Conservation (phyloP, 2,329 filamentous ascomycete genomes). For the Thelonectria discophora region DNA sequence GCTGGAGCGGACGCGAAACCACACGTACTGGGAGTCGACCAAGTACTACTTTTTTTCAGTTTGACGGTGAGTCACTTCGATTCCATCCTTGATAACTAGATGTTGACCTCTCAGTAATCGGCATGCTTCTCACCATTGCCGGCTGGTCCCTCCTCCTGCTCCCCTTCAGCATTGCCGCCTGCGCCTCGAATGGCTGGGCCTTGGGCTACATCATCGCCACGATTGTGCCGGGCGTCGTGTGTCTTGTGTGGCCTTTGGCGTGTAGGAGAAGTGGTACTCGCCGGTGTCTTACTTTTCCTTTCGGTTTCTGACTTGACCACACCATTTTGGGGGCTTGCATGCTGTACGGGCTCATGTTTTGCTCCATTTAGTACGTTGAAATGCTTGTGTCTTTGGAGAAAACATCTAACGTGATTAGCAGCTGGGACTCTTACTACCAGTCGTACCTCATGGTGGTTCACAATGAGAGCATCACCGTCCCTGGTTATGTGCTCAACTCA, state of each 20-base stretch:
- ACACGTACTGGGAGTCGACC: conserved; percentile 57
- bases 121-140: conserved; percentile 61
- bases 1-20: conserved; percentile 47
- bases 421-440: conserved; percentile 58
- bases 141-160: conserved; percentile 58
- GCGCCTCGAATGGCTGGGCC: conserved; percentile 55
- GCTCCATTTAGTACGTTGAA: conserved; percentile 42
- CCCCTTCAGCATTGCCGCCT: conserved; percentile 64
- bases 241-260: conserved; percentile 57
- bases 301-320: conserved; percentile 55
- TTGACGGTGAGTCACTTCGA: conserved; percentile 26
- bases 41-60: conserved; percentile 38
- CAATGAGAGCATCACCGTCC: conserved; percentile 55
- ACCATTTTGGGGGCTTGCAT: conserved; percentile 59
- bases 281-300: conserved; percentile 55
- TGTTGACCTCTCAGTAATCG: conserved; percentile 50
- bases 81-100: background rate
- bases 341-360: conserved; percentile 51
- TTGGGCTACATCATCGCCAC: conserved; percentile 62
- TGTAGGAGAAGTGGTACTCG: conserved; percentile 63
- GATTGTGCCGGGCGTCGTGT: conserved; percentile 62
- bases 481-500: conserved; percentile 58
- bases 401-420: conserved; percentile 60
- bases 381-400: conserved; percentile 49
- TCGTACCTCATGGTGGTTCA: conserved; percentile 63